Conservation (phyloP, 2,329 filamentous ascomycete genomes). For the Massarina eburnea region DNA sequence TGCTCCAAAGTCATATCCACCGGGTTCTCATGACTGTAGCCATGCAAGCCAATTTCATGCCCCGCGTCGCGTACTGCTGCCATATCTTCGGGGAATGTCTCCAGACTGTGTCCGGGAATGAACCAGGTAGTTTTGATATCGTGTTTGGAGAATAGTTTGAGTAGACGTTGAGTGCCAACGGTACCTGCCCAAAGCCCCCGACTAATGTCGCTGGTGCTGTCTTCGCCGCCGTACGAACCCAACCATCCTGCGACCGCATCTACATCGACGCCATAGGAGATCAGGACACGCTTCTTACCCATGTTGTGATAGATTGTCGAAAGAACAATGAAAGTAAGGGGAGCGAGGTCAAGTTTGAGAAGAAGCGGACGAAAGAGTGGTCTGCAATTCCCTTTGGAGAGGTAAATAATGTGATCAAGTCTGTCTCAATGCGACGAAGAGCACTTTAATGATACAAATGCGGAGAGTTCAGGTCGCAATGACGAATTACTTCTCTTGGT, state of each 20-base stretch:
- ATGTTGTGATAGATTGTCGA: too few relatives aligned
- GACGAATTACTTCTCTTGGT: too few relatives aligned
- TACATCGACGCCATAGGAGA: conserved; percentile 70
- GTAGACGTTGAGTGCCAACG: conserved; percentile 63
- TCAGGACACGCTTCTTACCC: conserved; percentile 56
- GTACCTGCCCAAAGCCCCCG: conserved; percentile 70
- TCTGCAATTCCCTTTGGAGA: too few relatives aligned
- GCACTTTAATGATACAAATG: too few relatives aligned
- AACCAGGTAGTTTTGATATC: conserved; percentile 70
- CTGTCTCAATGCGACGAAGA: too few relatives aligned
- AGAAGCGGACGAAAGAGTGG: too few relatives aligned
- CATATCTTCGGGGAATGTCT: conserved; percentile 68
- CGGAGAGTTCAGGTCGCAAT: too few relatives aligned
- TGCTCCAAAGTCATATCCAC: conserved; percentile 72
- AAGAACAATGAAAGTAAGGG: background rate
- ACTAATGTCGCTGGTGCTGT: conserved; percentile 71
- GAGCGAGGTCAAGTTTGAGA: background rate
- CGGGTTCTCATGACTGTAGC: conserved; percentile 74
- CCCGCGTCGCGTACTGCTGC: conserved; percentile 61
- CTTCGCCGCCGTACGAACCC: conserved; percentile 74
- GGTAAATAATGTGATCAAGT: too few relatives aligned
- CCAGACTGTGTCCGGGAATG: conserved; percentile 59
- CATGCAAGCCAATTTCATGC: conserved; percentile 69
- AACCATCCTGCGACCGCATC: conserved; percentile 76
- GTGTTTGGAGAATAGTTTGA: conserved; percentile 73